phyloP scores from a whole-genome alignment of 2,329 filamentous ascomycete genomes.

The Coniella vitis region DNA sequence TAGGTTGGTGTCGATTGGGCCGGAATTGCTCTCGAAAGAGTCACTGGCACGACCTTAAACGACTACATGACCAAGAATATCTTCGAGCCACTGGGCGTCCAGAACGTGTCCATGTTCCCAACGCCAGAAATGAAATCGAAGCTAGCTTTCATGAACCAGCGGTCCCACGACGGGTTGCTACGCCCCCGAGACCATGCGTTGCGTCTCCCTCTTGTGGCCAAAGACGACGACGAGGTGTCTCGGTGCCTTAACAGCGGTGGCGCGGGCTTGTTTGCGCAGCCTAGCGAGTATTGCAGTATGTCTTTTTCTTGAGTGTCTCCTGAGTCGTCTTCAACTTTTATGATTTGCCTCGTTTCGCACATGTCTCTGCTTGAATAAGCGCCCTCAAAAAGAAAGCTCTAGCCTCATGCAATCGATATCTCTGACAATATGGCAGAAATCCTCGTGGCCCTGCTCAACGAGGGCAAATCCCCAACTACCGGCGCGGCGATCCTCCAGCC shows the following conservation, averaged over 20 bases:
- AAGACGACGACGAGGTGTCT: slow-evolving; percentile 29
- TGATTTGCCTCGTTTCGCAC: no score
- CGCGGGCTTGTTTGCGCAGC: slow-evolving; percentile 47
- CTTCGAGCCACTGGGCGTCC: slow-evolving; percentile 36
- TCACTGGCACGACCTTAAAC: slow-evolving; percentile 32
- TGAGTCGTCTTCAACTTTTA: background rate
- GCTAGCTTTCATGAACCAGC: slow-evolving; percentile 48
- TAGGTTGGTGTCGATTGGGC: slow-evolving; percentile 46
- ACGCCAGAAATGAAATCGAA: slow-evolving; percentile 41
- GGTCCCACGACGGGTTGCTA: slow-evolving; percentile 35
- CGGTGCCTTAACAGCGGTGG: slow-evolving; percentile 47
- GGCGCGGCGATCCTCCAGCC: slow-evolving; percentile 43
- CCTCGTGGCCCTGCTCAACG: slow-evolving; percentile 52
- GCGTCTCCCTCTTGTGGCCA: slow-evolving; percentile 34
- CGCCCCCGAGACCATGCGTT: slow-evolving; percentile 38
- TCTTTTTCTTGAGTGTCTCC: background rate
- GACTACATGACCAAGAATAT: slow-evolving; percentile 38
- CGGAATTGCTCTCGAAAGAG: slow-evolving; percentile 36
- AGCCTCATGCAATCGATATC: no score
- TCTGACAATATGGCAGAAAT: slow-evolving; percentile 35
- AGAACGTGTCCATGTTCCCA: slow-evolving; percentile 46
- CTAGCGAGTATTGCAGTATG: slow-evolving; percentile 49
- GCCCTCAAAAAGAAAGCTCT: no score
- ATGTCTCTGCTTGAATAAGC: no score
- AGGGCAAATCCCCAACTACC: slow-evolving; percentile 51